Conservation (phyloP, 2,329 filamentous ascomycete species). For the Fusarium xyrophilum region DNA sequence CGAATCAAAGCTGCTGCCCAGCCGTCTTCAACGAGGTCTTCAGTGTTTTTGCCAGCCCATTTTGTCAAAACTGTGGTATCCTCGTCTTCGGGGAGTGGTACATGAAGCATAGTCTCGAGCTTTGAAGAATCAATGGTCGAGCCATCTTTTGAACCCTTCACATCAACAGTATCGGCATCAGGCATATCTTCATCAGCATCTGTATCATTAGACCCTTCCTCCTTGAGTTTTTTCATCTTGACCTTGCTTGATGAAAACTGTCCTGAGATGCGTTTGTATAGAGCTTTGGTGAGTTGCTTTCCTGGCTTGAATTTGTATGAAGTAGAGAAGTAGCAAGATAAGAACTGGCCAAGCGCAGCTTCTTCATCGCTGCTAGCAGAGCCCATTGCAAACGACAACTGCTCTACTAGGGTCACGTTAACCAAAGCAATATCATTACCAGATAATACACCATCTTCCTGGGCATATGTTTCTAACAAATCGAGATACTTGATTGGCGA, state of each 20-base stretch:
- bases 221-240: slow-evolving; percentile 36
- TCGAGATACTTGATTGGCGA: slow-evolving; percentile 87
- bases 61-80: slow-evolving; percentile 62
- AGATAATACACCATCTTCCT: slow-evolving; percentile 40
- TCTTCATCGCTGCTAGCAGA: slow-evolving; percentile 54
- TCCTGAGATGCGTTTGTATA: slow-evolving; percentile 45
- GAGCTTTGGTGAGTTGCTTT: slow-evolving; percentile 35
- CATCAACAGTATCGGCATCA: slow-evolving; percentile 10
- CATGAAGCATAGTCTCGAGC: slow-evolving; percentile 60
- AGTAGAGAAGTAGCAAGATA: slow-evolving; percentile 63
- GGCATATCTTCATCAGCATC: slow-evolving; percentile 33
- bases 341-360: slow-evolving; percentile 61
- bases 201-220: slow-evolving; percentile 8
- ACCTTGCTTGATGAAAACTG: slow-evolving; percentile 41
- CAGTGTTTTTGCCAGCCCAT: slow-evolving; percentile 79
- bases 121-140: slow-evolving; percentile 49
- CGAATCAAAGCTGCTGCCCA: slow-evolving; percentile 73
- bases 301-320: slow-evolving; percentile 60
- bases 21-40: slow-evolving; percentile 81
- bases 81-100: slow-evolving; percentile 54
- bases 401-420: slow-evolving; percentile 74
- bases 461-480: slow-evolving; percentile 59
- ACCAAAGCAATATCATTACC: slow-evolving; percentile 63
- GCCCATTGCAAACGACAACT: slow-evolving; percentile 73
- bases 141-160: slow-evolving; percentile 9